Conservation (phyloP, 2,329 filamentous ascomycete species). For the Bimuria novae-zelandiae region DNA sequence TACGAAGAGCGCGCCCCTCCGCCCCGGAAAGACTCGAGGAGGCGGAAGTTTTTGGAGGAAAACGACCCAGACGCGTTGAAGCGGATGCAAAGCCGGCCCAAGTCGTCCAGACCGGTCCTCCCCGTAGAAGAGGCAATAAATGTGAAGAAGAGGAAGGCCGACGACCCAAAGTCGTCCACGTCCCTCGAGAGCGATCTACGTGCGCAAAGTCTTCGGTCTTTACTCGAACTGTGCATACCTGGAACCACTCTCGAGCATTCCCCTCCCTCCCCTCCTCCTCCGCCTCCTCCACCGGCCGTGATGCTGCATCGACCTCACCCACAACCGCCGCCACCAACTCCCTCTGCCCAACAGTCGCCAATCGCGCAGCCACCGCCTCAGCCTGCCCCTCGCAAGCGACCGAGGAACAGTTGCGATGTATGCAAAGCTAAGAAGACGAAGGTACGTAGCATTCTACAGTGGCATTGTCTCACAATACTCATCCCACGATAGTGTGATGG, state of each 20-base stretch:
- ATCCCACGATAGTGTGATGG: slow-evolving; percentile 40
- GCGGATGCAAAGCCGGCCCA: slow-evolving; percentile 30
- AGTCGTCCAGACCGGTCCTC: slow-evolving; percentile 23
- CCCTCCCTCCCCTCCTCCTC: slow-evolving; percentile 22
- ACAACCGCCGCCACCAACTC: slow-evolving; percentile 8
- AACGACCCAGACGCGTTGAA: slow-evolving; percentile 40
- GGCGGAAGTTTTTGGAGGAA: slow-evolving; percentile 42
- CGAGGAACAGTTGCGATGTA: slow-evolving; percentile 41
- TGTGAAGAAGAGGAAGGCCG: slow-evolving; percentile 29
- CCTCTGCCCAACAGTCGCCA: slow-evolving; percentile 10
- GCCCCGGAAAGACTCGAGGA: slow-evolving; percentile 47
- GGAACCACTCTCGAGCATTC: slow-evolving; percentile 17
- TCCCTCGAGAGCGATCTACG: slow-evolving; percentile 45
- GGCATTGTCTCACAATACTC: slow-evolving; percentile 10
- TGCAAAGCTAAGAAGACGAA: slow-evolving; percentile 46
- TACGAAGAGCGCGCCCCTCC: slow-evolving; percentile 51
- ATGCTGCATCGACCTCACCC: slow-evolving; percentile 11
- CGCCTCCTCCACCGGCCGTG: slow-evolving; percentile 16
- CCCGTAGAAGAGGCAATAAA: slow-evolving; percentile 27
- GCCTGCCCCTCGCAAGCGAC: slow-evolving; percentile 21
- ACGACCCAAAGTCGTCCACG: slow-evolving; percentile 35
- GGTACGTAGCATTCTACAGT: slow-evolving; percentile 27
- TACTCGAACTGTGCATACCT: slow-evolving; percentile 44
- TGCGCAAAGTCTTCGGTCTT: slow-evolving; percentile 42
- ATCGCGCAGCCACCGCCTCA: slow-evolving; percentile 10